Evolutionary conservation across 768 basidiomycete species (phyloP).

Genomic region (Boletus pseudopeckii): DNA sequence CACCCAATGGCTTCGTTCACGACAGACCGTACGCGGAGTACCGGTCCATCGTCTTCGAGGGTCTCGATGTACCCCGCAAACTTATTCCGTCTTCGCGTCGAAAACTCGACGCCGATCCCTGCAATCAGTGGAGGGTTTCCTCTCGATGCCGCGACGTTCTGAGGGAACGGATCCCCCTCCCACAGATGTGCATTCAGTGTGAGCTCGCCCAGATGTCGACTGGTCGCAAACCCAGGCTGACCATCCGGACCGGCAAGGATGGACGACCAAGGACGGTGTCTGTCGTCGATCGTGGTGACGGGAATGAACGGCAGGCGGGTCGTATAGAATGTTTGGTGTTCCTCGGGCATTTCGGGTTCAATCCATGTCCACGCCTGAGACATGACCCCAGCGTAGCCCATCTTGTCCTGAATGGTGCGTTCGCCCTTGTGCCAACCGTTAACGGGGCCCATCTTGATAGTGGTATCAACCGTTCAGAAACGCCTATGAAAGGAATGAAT

Average conservation of each 20-base stretch:
- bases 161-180: slow-evolving; percentile 54
- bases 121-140: slow-evolving; percentile 39
- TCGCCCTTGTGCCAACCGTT: slow-evolving; percentile 49
- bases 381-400: slow-evolving; percentile 40
- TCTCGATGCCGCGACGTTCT: slow-evolving; percentile 27
- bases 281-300: slow-evolving; percentile 49
- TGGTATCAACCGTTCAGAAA: not conserved
- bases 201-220: slow-evolving; percentile 33
- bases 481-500: not conserved
- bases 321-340: slow-evolving; percentile 50
- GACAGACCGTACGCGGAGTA: slow-evolving; percentile 34
- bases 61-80: slow-evolving; percentile 51
- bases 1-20: slow-evolving; percentile 63
- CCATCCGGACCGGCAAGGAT: slow-evolving; percentile 47
- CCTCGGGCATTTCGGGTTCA: slow-evolving; percentile 43
- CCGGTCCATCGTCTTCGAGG: slow-evolving; percentile 28
- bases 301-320: slow-evolving; percentile 53
- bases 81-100: slow-evolving; percentile 59
- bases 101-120: slow-evolving; percentile 60
- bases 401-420: slow-evolving; percentile 44
- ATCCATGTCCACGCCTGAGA: slow-evolving; percentile 40
- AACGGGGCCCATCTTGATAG: slow-evolving; percentile 21
- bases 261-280: slow-evolving; percentile 56
- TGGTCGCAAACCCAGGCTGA: slow-evolving; percentile 42
- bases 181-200: slow-evolving; percentile 42